Evolutionary conservation across 1,284 basidiomycete genomes (phyloP), one percentile per base, ranked within the genome.

Genomic region (Pascua guehoae): DNA sequence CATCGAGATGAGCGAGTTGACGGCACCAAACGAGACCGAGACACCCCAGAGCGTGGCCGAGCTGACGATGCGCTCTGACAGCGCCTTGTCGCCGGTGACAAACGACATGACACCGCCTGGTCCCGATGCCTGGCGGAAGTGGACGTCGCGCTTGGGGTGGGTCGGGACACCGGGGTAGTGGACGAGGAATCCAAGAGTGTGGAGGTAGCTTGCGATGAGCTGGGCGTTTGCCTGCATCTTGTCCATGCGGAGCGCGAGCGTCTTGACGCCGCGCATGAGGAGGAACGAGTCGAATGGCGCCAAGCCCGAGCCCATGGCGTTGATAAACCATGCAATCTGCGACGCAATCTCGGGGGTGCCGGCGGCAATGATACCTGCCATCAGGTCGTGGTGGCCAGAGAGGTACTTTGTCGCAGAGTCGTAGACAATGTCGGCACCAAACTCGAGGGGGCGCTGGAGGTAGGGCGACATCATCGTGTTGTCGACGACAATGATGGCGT

Each of bases 391-490:
- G 75, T 99, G 96, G 5, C 96, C 96, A 53, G 88, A 91, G 51
- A 99, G 83, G 76, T 98, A 99, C 78, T 99, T 99, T 43, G 96
- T 98, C 11, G 87, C 96, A 59, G 91, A 95, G 77, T 99, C 96
- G 73, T 98, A 98, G 15, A 97, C 94, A 51, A 98, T 86, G 72
- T 99, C 96, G 47, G 89, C 91, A 36, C 96, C 96, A 60, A 96
- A 87, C 72, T 98, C 92, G 51, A 98, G 84, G 2, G 96, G 96
- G 54, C 94, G 82, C 78, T 97, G 94, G 16, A 98, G 83, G 78
- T 98, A 98, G 11, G 96, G 96, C 70, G 93, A 97, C 94, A 98
- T 97, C 96, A 98, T 98, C 62, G 96, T 98, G 78, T 99, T 99
- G 78, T 99, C 96, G 24, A 94, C 91, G 37, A 97, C 90, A 60